Percentiles rank a stretch among this genome's conserved stretches.
These are phyloP conservation scores for Rhodotorula sp. DNA, from an alignment of 1,284 basidiomycete species.

Conservation along the genomic window DNA sequence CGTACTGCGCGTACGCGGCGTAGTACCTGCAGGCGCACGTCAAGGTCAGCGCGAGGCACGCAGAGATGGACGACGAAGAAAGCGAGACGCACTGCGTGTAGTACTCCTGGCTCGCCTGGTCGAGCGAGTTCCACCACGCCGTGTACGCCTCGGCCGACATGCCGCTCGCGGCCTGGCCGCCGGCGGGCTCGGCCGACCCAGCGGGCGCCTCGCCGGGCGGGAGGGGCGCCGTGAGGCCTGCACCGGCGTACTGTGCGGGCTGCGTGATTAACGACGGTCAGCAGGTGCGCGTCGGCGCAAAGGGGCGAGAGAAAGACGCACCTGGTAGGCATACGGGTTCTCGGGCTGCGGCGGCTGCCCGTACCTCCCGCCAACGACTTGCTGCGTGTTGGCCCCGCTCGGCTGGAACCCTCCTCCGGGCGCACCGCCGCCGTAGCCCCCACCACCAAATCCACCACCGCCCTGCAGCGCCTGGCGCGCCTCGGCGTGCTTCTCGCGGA, in stretches of 20 bases:
- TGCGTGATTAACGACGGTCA: too few species aligned
- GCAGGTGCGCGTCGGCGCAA: too few species aligned
- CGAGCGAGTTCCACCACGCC: conserved; percentile 40
- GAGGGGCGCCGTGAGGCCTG: conserved; percentile 39
- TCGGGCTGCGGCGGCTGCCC: conserved; percentile 11
- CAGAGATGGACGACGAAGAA: neutral
- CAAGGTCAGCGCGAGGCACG: neutral
- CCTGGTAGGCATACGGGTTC: conserved; percentile 33
- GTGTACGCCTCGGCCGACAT: conserved; percentile 37
- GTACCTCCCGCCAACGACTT: neutral
- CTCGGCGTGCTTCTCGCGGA: conserved; percentile 81
- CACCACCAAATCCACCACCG: conserved; percentile 1
- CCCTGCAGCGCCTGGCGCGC: conserved; percentile 51
- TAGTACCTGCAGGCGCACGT: conserved; percentile 23
- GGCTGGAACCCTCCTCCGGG: neutral
- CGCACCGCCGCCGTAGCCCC: neutral
- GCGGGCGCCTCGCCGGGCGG: conserved; percentile 40
- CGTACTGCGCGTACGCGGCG: conserved; percentile 35
- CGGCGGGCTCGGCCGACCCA: conserved; percentile 3
- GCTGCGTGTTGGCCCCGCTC: conserved; percentile 6
- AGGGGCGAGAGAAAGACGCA: conserved; percentile 1
- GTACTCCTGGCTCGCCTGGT: conserved; percentile 38
- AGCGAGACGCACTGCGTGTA: conserved; percentile 36
- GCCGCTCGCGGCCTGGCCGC: conserved; percentile 8
- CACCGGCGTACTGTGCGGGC: conserved; percentile 32